A percentile compares a stretch with the other conserved stretches of the same genome.
phyloP scores from a whole-genome alignment of 106 monocot species.

The Alisma plantagoaquatica region DNA sequence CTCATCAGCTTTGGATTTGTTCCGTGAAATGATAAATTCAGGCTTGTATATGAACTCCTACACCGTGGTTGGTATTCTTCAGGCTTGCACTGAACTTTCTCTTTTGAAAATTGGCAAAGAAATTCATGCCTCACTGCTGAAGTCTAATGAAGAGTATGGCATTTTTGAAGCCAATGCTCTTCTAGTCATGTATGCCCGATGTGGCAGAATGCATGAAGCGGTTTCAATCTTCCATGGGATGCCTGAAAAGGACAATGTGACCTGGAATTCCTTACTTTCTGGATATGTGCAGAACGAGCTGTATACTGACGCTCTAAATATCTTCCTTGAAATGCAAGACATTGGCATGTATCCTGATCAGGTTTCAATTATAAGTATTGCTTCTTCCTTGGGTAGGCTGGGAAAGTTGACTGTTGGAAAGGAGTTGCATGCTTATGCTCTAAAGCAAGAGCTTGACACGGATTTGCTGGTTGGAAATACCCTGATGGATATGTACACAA shows the following conservation, averaged over 20 bases:
- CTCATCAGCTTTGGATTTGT: slow-evolving; percentile 46
- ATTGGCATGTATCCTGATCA: slow-evolving; percentile 37
- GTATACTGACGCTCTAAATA: slow-evolving; percentile 29
- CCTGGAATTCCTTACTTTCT: slow-evolving; percentile 93
- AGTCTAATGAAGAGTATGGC: slow-evolving; percentile 16
- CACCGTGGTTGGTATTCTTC: slow-evolving; percentile 68
- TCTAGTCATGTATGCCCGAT: slow-evolving; percentile 56
- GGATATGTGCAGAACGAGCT: slow-evolving; percentile 57
- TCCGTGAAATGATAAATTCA: slow-evolving; percentile 41
- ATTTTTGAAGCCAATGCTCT: slow-evolving; percentile 67
- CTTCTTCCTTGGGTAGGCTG: slow-evolving; percentile 54
- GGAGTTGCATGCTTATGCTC: slow-evolving; percentile 78
- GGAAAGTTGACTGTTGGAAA: slow-evolving; percentile 32
- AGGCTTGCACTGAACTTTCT: slow-evolving; percentile 63
- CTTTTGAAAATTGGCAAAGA: slow-evolving; percentile 46
- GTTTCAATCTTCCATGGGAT: slow-evolving; percentile 38
- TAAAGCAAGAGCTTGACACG: slow-evolving; percentile 49
- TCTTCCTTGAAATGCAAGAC: slow-evolving; percentile 40
- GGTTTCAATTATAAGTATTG: slow-evolving; percentile 47
- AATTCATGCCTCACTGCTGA: slow-evolving; percentile 60
- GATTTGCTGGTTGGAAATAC: slow-evolving; percentile 70
- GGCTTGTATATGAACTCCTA: slow-evolving; percentile 50
- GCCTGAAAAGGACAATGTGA: slow-evolving; percentile 50
- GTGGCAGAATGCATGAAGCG: slow-evolving; percentile 35
- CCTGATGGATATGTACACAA: slow-evolving; percentile 66